A percentile compares a stretch with the other conserved stretches of the same genome.
Evolutionary conservation across 2,329 filamentous ascomycete species (phyloP).

Genomic region (Dactylonectria estremocensis): DNA sequence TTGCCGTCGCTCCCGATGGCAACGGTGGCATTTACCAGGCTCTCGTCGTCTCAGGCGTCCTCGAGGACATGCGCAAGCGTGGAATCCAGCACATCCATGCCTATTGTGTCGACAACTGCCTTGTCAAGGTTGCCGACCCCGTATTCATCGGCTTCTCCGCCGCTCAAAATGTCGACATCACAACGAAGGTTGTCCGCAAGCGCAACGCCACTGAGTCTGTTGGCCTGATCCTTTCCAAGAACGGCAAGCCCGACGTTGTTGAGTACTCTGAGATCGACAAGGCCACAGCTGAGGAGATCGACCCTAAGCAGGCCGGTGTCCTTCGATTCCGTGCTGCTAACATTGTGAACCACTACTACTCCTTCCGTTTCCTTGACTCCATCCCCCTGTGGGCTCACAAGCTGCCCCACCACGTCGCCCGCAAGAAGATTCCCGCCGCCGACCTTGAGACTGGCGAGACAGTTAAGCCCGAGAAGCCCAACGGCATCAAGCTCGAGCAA

Average conservation of each 20-base stretch:
- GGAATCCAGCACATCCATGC: conserved; percentile 96
- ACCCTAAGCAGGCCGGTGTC: conserved; percentile 83
- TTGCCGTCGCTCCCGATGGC: conserved; percentile 95
- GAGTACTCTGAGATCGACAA: conserved; percentile 98
- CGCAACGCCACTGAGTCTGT: conserved; percentile 96
- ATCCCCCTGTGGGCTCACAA: conserved; percentile 89
- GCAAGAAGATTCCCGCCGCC: conserved; percentile 96
- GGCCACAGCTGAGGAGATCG: conserved; percentile 89
- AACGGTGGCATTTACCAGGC: conserved; percentile 98
- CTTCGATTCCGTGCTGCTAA: conserved; percentile 98
- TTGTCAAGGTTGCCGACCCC: conserved; percentile 98
- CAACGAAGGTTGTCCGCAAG: conserved; percentile 99
- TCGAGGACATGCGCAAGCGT: conserved; percentile 89
- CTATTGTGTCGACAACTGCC: conserved; percentile 99
- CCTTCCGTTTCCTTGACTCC: conserved; percentile 89
- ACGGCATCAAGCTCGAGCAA: conserved; percentile 99
- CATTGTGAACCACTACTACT: conserved; percentile 99
- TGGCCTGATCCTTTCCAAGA: conserved; percentile 93
- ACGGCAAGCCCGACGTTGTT: conserved; percentile 96
- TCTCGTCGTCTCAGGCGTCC: conserved; percentile 83
- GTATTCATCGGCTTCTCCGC: conserved; percentile 96
- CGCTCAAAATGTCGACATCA: conserved; percentile 90
- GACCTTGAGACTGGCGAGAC: conserved; percentile 83
- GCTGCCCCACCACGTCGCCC: conserved; percentile 94
- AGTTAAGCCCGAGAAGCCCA: conserved; percentile 93